A percentile compares a stretch with the other conserved stretches of the same genome.
phyloP scores from a whole-genome alignment of 2,329 filamentous ascomycete species.

The Zymoseptoria brevis region DNA sequence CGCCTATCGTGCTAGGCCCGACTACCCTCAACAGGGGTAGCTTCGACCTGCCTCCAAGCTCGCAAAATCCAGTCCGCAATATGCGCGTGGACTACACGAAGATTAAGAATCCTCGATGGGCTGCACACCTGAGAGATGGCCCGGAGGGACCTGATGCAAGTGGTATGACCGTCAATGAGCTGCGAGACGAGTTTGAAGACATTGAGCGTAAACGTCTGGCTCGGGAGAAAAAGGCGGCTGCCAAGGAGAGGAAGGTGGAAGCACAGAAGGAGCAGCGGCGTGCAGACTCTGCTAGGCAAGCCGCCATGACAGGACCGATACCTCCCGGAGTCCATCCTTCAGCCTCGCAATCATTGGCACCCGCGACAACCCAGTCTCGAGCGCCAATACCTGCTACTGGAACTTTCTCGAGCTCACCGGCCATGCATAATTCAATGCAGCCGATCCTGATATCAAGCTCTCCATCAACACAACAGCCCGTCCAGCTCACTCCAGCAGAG shows the following conservation, averaged over 20 bases:
- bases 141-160: background rate
- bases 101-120: background rate
- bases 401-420: background rate
- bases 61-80: background rate
- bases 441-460: background rate
- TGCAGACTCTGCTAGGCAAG: background rate
- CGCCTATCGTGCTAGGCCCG: background rate
- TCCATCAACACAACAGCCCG: background rate
- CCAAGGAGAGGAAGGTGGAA: background rate
- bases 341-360: background rate
- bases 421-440: background rate
- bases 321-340: background rate
- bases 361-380: background rate
- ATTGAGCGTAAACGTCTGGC: background rate
- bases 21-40: background rate
- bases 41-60: background rate
- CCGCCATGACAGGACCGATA: background rate
- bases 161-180: background rate
- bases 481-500: background rate
- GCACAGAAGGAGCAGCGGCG: background rate
- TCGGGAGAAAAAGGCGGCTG: background rate
- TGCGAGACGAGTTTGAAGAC: background rate
- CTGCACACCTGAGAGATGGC: background rate
- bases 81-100: background rate
- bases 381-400: background rate